Conservation (phyloP, 2,329 filamentous ascomycete genomes). For the Colletotrichum brevisporum region DNA sequence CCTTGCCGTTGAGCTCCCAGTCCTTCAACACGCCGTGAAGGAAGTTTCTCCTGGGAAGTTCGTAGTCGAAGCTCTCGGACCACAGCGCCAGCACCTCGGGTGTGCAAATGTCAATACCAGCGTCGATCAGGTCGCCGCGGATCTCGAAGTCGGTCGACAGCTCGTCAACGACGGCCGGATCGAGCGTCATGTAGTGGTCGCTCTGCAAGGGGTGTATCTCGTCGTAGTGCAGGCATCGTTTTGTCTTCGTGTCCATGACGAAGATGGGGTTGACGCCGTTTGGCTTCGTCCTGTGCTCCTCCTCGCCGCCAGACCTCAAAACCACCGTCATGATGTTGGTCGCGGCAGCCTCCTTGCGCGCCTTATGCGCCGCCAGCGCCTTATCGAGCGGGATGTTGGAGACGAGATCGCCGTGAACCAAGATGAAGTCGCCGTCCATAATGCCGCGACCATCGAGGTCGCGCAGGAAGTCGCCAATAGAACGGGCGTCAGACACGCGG, state of each 20-base stretch:
- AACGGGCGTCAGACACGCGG: conserved; percentile 84
- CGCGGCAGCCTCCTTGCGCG: conserved; percentile 85
- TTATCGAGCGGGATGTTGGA: conserved; percentile 89
- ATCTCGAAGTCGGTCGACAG: conserved; percentile 82
- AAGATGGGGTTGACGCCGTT: conserved; percentile 85
- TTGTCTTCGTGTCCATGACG: conserved; percentile 83
- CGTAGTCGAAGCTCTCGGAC: conserved; percentile 98
- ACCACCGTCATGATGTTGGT: conserved; percentile 99
- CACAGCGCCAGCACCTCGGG: conserved; percentile 94
- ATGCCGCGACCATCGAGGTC: conserved; percentile 90
- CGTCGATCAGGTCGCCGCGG: conserved; percentile 90
- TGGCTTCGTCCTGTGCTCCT: conserved; percentile 81
- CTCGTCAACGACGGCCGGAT: conserved; percentile 82
- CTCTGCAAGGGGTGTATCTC: conserved; percentile 82
- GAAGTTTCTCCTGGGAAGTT: conserved; percentile 89
- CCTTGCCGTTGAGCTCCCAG: conserved; percentile 96
- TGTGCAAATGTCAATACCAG: conserved; percentile 96
- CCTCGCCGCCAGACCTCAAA: conserved; percentile 80
- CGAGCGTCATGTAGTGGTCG: conserved; percentile 78
- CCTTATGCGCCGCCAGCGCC: conserved; percentile 83
- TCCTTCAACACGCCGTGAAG: conserved; percentile 95
- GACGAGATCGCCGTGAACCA: conserved; percentile 93
- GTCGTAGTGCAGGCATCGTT: conserved; percentile 93
- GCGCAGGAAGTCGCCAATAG: conserved; percentile 93
- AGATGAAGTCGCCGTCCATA: conserved; percentile 90